Evolutionary conservation across 2,329 filamentous ascomycete genomes (phyloP).

Genomic region (Stylonectria norvegica): DNA sequence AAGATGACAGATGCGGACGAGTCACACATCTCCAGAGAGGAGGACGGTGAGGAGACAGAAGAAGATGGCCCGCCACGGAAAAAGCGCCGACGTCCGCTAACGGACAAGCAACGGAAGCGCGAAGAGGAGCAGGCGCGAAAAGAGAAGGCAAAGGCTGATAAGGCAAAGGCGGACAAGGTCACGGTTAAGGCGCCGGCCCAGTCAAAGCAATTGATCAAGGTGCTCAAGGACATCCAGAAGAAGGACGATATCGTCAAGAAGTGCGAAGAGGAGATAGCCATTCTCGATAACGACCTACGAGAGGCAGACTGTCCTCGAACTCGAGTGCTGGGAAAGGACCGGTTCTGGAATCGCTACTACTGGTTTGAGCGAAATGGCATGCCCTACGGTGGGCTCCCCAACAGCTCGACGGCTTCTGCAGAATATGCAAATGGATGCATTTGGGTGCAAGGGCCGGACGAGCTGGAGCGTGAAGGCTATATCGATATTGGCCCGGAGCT

Average conservation of each 20-base stretch:
- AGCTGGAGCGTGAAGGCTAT: conserved; percentile 80
- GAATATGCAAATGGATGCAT: conserved; percentile 91
- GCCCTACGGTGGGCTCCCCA: conserved; percentile 85
- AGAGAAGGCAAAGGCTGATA: conserved; percentile 54
- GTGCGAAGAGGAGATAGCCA: conserved; percentile 80
- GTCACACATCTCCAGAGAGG: conserved; percentile 50
- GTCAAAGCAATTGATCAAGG: conserved; percentile 82
- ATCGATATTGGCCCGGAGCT: conserved; percentile 72
- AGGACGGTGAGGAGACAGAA: conserved; percentile 65
- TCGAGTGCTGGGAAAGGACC: conserved; percentile 83
- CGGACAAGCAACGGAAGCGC: conserved; percentile 71
- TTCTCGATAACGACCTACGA: conserved; percentile 85
- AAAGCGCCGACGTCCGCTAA: conserved; percentile 52
- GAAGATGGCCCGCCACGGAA: conserved; percentile 56
- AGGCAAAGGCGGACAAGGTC: conserved; percentile 58
- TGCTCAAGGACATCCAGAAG: conserved; percentile 85
- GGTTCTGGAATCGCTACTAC: conserved; percentile 98
- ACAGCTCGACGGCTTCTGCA: conserved; percentile 81
- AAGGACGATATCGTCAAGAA: conserved; percentile 76
- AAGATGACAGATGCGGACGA: conserved; percentile 65
- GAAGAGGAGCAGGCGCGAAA: conserved; percentile 68
- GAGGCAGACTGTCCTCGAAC: conserved; percentile 93
- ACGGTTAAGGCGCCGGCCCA: conserved; percentile 67
- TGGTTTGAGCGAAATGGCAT: conserved; percentile 99
- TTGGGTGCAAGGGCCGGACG: conserved; percentile 94